phyloP scores from a whole-genome alignment of 2,329 filamentous ascomycete species.

The Ophiocordyceps camponoti-leonardi region DNA sequence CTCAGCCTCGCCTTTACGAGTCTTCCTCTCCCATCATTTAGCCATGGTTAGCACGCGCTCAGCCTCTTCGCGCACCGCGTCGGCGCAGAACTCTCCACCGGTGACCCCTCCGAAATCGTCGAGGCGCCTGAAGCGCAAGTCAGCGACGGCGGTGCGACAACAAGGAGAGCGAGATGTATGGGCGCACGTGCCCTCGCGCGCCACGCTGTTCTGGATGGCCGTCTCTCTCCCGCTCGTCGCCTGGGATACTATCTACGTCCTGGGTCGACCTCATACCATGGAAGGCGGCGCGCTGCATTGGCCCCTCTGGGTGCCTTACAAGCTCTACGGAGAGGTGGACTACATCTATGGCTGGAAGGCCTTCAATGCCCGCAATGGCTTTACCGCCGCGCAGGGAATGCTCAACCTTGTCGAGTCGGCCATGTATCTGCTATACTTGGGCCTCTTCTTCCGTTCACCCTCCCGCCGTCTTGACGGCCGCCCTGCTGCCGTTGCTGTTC shows the following conservation, averaged over 20 bases:
- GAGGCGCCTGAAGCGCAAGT: background rate
- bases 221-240: conserved; percentile 61
- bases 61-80: conserved; percentile 14
- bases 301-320: conserved; percentile 63
- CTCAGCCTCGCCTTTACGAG: background rate
- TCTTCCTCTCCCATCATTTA: background rate
- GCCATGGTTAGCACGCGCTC: conserved; percentile 21
- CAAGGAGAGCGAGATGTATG: conserved; percentile 9
- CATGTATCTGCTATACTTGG: conserved; percentile 43
- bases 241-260: conserved; percentile 69
- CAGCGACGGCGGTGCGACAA: background rate
- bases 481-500: conserved; percentile 23
- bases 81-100: conserved; percentile 6
- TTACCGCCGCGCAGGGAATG: conserved; percentile 56
- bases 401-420: conserved; percentile 53
- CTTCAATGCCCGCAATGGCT: conserved; percentile 50
- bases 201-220: conserved; percentile 50
- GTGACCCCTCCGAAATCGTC: background rate
- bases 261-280: conserved; percentile 70
- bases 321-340: conserved; percentile 64
- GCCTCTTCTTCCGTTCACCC: conserved; percentile 12
- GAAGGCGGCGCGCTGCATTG: conserved; percentile 54
- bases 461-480: conserved; percentile 19
- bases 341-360: conserved; percentile 67
- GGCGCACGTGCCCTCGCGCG: conserved; percentile 26